Evolutionary conservation across 2,329 filamentous ascomycete genomes (phyloP), one percentile per base, ranked within the genome.

Genomic region (Penicillium fuscoglaucum): DNA sequence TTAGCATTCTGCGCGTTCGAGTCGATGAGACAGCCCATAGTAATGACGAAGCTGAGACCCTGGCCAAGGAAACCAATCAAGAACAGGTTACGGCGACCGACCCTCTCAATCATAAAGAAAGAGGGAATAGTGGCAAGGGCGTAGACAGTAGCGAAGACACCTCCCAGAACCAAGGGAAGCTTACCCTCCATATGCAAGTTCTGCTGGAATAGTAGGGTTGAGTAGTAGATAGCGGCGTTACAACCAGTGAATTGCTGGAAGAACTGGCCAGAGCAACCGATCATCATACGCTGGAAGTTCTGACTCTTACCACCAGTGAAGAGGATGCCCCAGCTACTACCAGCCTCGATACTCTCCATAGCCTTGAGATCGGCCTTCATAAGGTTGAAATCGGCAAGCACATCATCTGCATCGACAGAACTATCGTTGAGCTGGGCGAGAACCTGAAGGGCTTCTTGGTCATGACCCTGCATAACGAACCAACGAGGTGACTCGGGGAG

Each of bases 401-500:
- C 65, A 4, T 63, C 52, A 12, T 71, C 67, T 15, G 64, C 61
- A 59, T 85, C 84, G 37, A 58, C 44, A 29, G 51, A 41, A 21
- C 46, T 61, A 37, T 80, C 58, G 28, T 76, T 72, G 2, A 83
- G 77, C 10, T 77, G 76, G 3, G 79, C 79, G 41, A 84, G 77
- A 13, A 83, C 80, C 5, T 75, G 69, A 15, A 72, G 72, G 40
- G 72, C 82, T 64, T 77, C 80, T 56, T 73, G 72, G 60, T 83
- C 77, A 39, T 76, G 70, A 17, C 81, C 82, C 51, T 80, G 79
- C 52, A 80, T 71, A 12, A 85, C 76, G 21, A 85, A 73, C 79
- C 82, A 84, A 40, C 82, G 74, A 8, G 83, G 83, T 0, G 80
- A 83, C 57, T 85, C 83, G 9, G 82, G 82, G 1, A 84, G 71